A percentile compares a stretch with the other conserved stretches of the same genome.
phyloP scores from a whole-genome alignment of 1,284 basidiomycete species.

The Cutaneotrichosporon arboriforme region DNA sequence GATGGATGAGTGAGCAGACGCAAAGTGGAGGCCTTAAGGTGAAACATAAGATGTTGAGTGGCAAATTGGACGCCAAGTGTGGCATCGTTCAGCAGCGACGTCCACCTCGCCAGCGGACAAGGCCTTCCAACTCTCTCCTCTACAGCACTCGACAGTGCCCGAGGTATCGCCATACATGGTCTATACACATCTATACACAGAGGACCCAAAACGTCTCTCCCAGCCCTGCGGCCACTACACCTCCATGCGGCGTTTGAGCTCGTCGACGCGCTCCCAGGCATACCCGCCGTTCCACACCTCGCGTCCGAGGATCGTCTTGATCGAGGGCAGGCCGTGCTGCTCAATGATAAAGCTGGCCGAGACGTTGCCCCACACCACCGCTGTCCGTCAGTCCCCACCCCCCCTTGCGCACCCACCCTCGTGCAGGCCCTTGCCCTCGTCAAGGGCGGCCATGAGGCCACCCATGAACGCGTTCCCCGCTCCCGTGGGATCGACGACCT shows the following conservation, averaged over 20 bases:
- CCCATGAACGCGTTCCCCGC: constrained; percentile 47
- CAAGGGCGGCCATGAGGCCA: constrained; percentile 37
- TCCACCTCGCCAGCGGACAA: too few relatives aligned
- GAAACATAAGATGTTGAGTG: not conserved
- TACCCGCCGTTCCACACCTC: constrained; percentile 37
- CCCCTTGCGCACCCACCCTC: constrained; percentile 26
- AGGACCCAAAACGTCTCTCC: too few relatives aligned
- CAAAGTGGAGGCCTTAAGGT: not conserved
- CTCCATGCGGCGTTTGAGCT: constrained; percentile 9
- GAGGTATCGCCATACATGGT: too few relatives aligned
- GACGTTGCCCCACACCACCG: constrained; percentile 40
- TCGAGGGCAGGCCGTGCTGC: constrained; percentile 37
- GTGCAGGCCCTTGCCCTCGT: constrained; percentile 25
- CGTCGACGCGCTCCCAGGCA: constrained; percentile 19
- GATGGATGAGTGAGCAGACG: not conserved
- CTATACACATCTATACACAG: too few relatives aligned
- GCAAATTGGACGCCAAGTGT: not conserved
- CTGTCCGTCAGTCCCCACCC: constrained; percentile 14
- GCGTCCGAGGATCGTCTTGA: constrained; percentile 14
- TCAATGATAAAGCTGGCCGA: constrained; percentile 43
- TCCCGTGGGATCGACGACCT: constrained; percentile 43
- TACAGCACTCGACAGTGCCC: too few relatives aligned
- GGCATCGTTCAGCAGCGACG: too few relatives aligned
- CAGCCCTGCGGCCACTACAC: not conserved
- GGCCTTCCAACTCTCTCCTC: too few relatives aligned